Conservation (phyloP, 139 green algal genomes). For the Raphidocelis subcapitata region DNA sequence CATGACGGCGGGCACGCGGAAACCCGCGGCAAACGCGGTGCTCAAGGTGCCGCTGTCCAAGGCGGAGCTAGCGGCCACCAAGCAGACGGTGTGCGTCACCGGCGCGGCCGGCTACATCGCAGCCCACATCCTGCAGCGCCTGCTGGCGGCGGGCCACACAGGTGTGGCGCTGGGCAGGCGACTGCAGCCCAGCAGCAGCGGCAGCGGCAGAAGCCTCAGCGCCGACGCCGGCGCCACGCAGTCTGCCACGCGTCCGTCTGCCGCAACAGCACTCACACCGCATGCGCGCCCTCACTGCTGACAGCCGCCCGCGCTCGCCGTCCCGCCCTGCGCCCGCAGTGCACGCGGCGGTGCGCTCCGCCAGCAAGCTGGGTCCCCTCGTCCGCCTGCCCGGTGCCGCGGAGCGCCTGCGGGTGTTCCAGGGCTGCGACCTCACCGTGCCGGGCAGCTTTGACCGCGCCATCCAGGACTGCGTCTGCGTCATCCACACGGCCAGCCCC, state of each 20-base stretch:
- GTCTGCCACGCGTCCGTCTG: too few relatives aligned
- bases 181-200: too few relatives aligned
- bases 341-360: slow-evolving; percentile 33
- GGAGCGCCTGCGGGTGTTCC: slow-evolving; percentile 43
- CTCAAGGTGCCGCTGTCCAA: too few relatives aligned
- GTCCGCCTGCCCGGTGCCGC: slow-evolving; percentile 38
- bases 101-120: slow-evolving; percentile 45
- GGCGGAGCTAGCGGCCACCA: too few relatives aligned
- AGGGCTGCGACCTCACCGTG: slow-evolving; percentile 37
- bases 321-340: too few relatives aligned
- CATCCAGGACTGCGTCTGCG: slow-evolving; percentile 41
- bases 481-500: slow-evolving; percentile 62
- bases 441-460: slow-evolving; percentile 37
- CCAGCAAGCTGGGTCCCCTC: slow-evolving; percentile 1
- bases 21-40: background rate
- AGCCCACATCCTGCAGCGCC: slow-evolving; percentile 39
- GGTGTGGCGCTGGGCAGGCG: background rate
- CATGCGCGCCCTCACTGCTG: too few relatives aligned
- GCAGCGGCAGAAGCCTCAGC: too few relatives aligned
- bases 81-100: slow-evolving; percentile 28
- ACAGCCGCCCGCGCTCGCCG: too few relatives aligned
- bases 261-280: too few relatives aligned
- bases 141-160: slow-evolving; percentile 53
- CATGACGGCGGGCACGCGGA: too few relatives aligned
- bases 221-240: too few relatives aligned